Conservation (phyloP, 345 rosid genomes). For the Populus nigra region DNA sequence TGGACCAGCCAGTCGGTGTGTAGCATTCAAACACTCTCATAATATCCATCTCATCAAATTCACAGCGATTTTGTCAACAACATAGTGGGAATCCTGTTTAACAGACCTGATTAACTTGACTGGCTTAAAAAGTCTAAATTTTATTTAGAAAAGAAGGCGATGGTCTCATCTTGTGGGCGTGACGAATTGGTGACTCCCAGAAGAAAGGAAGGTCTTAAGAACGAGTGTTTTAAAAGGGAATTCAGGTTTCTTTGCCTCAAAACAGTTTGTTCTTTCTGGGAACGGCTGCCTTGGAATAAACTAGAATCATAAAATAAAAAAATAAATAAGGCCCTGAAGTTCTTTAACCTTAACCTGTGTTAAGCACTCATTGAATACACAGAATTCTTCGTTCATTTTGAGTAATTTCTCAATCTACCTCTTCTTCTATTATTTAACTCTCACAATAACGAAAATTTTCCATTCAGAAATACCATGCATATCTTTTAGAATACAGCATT, state of each 20-base stretch:
- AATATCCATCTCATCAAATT: not conserved
- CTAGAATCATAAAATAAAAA: not conserved
- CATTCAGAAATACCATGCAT: not conserved
- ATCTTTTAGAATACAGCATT: not conserved
- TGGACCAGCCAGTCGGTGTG: not conserved
- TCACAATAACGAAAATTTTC: not conserved
- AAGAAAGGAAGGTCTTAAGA: not conserved
- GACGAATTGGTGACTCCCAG: not conserved
- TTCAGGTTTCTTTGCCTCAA: not conserved
- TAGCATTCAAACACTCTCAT: no score
- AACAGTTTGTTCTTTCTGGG: not conserved
- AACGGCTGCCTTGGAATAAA: not conserved
- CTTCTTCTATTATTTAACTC: not conserved
- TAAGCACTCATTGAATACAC: not conserved
- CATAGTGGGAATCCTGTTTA: not conserved
- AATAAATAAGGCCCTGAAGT: not conserved
- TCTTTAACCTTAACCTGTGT: not conserved
- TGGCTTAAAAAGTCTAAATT: not conserved
- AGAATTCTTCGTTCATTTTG: not conserved
- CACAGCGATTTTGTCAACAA: not conserved
- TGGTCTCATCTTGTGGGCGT: not conserved
- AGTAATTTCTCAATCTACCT: not conserved
- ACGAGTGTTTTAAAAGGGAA: not conserved
- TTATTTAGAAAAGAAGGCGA: not conserved
- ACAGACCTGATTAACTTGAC: not conserved